phyloP scores from a whole-genome alignment of 1,284 basidiomycete genomes.

The Moniliophthora roreri region DNA sequence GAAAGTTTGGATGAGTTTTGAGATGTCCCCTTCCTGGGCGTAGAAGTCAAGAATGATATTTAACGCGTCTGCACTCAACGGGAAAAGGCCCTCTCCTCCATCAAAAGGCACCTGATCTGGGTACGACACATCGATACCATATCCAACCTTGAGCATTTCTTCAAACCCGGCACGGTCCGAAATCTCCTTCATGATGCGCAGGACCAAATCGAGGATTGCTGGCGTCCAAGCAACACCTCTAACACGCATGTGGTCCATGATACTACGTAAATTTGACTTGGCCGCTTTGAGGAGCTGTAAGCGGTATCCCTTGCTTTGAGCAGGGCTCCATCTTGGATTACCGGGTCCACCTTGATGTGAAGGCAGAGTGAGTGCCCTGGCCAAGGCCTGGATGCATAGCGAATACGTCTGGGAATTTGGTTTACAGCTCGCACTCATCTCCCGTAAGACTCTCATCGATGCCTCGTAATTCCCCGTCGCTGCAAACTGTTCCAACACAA shows the following conservation, averaged over 20 bases:
- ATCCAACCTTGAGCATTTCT: slow-evolving; percentile 58
- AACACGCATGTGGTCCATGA: slow-evolving; percentile 57
- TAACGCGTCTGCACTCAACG: slow-evolving; percentile 65
- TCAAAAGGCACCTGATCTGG: slow-evolving; percentile 64
- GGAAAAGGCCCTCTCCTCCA: slow-evolving; percentile 35
- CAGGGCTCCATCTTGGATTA: slow-evolving; percentile 42
- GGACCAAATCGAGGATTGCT: slow-evolving; percentile 59
- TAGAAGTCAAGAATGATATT: slow-evolving; percentile 72
- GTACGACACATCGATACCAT: slow-evolving; percentile 71
- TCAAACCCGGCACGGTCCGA: slow-evolving; percentile 53
- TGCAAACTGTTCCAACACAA: slow-evolving; percentile 70
- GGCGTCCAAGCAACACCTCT: slow-evolving; percentile 49
- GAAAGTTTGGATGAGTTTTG: slow-evolving; percentile 70
- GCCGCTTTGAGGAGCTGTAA: too few species aligned
- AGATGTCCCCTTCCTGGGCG: slow-evolving; percentile 55
- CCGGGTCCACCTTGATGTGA: slow-evolving; percentile 33
- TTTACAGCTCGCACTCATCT: slow-evolving; percentile 42
- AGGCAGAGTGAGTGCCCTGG: slow-evolving; percentile 63
- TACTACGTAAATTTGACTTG: not conserved
- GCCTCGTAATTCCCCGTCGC: slow-evolving; percentile 66
- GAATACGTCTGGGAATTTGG: slow-evolving; percentile 57
- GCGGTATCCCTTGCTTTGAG: slow-evolving; percentile 31
- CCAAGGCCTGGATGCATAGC: slow-evolving; percentile 65
- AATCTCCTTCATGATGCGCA: slow-evolving; percentile 68
- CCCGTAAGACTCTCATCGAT: slow-evolving; percentile 56